Evolutionary conservation across 1,284 basidiomycete genomes (phyloP).

Genomic region (Leucoagaricus sp.): DNA sequence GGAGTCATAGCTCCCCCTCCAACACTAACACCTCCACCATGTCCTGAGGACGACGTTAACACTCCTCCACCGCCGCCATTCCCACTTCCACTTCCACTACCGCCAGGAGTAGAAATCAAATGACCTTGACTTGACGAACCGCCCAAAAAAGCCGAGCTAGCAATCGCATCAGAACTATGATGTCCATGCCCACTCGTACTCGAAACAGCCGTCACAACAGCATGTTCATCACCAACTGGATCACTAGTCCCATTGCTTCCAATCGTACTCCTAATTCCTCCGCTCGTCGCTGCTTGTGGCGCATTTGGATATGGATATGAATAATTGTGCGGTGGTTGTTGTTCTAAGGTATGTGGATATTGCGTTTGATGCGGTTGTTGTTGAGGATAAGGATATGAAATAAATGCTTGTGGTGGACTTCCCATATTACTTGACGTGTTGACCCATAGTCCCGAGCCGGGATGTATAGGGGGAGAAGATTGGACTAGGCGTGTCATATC

Average conservation of each 20-base stretch:
- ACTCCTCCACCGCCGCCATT: neutral
- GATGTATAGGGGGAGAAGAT: neutral
- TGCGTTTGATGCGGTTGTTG: neutral
- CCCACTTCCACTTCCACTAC: neutral
- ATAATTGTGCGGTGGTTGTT: neutral
- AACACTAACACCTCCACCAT: neutral
- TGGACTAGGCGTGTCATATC: neutral
- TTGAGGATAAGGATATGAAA: neutral
- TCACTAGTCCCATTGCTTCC: neutral
- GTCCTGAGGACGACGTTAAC: neutral
- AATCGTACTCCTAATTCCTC: neutral
- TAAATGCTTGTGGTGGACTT: neutral
- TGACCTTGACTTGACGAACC: constrained; percentile 5
- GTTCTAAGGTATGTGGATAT: no score
- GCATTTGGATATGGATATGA: neutral
- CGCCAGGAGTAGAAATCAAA: neutral
- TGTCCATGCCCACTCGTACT: constrained; percentile 7
- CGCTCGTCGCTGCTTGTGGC: neutral
- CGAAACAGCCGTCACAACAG: neutral
- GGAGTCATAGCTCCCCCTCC: neutral
- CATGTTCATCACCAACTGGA: neutral
- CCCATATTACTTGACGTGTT: neutral
- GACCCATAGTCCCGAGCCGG: no score
- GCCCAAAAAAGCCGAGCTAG: constrained; percentile 2
- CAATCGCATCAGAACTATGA: neutral